These are phyloP conservation scores for Circinella umbellata DNA, from an alignment of 371 early-diverging fungal species.

Conservation along the genomic window DNA sequence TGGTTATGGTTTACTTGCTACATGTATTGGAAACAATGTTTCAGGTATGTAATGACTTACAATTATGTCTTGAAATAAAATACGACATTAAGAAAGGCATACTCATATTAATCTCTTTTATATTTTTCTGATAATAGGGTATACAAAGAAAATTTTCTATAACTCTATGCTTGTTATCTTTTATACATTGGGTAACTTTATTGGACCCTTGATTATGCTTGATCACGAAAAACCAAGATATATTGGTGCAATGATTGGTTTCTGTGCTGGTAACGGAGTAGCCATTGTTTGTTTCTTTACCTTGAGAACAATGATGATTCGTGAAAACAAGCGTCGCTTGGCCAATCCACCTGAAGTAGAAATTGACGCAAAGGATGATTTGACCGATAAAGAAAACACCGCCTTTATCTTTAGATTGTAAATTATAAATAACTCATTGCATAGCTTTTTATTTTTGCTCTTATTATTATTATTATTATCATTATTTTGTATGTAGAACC, in stretches of 20 bases:
- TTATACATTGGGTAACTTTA: slow-evolving; percentile 21
- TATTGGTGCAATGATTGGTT: slow-evolving; percentile 32
- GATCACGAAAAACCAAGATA: slow-evolving; percentile 21
- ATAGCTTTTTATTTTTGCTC: too few relatives aligned
- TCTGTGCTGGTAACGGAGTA: slow-evolving; percentile 30
- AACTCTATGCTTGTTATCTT: slow-evolving; percentile 23
- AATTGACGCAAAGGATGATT: slow-evolving; percentile 20
- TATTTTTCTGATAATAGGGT: not conserved
- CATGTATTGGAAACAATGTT: slow-evolving; percentile 27
- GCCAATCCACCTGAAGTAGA: slow-evolving; percentile 14
- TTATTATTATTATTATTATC: too few relatives aligned
- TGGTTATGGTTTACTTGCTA: slow-evolving; percentile 23
- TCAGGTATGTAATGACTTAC: not conserved
- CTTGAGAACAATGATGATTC: slow-evolving; percentile 26
- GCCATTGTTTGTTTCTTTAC: slow-evolving; percentile 28
- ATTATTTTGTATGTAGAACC: too few relatives aligned
- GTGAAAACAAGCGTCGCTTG: slow-evolving; percentile 19
- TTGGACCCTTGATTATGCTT: not conserved
- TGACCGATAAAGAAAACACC: slow-evolving; percentile 38
- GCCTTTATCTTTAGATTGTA: slow-evolving; percentile 41
- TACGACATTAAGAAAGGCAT: too few relatives aligned
- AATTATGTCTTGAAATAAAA: too few relatives aligned
- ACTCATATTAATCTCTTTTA: too few relatives aligned
- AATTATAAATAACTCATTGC: not conserved
- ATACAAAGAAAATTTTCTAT: slow-evolving; percentile 38